Base-by-base conservation (phyloP, 208 protist genomes). In the Trypanosoma melophagium region DNA sequence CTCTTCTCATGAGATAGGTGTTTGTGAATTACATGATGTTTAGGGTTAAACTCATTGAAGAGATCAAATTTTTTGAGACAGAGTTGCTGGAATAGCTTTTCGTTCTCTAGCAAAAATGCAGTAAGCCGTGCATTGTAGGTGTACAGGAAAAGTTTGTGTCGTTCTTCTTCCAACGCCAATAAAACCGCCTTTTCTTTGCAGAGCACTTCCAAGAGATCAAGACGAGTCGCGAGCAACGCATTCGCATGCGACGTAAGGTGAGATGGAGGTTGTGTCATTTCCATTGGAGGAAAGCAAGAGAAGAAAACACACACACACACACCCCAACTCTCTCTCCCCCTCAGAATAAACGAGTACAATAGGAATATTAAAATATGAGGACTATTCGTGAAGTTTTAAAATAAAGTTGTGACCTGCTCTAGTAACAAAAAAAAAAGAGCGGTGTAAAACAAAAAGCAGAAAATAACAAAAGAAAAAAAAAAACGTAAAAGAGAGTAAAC, bases 81-180 rank as follows among this genome's bases (percentile, higher is more conserved):
- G 31, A 47, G 2, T 35, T 47, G 28, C 14, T 47, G 28, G 5
- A 67, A 47, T 1, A 67, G 52, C 16, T 51, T 25, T 10, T 67
- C 62, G 51, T 59, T 67, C 25, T 57, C 62, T 49, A 59, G 4
- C 28, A 3, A 13, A 4, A 19, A 28, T 10, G 28, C 10, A 38
- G 59, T 31, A 7, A 51, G n/a, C 0, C 44, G 35, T 22, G 51
- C 51, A 19, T 57, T 19, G 19, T 28, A 17, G 40, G 51, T 31
- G 0, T 40, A 8, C 9, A 40, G 13, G 17, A 59, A 51, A 35
- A 67, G 59, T 16, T 16, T 14, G 5, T 53, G 22, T 17, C 62
- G 62, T 21, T 67, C n/a, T 40, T 0, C 45, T 21, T 71, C 56
- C 7, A 60, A n/a, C 50, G 61, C 56, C 35, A 66, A 65, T 1